phyloP scores from a whole-genome alignment of 2,329 filamentous ascomycete species.

The Fusarium sp. region DNA sequence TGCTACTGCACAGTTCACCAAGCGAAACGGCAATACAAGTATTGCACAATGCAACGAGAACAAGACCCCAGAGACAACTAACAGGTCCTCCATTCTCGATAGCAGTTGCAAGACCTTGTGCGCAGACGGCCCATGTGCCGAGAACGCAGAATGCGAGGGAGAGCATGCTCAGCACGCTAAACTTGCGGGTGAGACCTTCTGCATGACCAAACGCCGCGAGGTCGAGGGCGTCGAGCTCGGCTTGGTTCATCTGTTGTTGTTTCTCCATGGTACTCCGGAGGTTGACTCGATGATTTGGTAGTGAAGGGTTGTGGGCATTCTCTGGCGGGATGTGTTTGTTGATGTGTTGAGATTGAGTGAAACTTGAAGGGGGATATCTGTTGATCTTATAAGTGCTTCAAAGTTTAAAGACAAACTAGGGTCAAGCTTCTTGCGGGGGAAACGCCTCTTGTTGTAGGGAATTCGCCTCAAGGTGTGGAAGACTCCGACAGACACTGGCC shows the following conservation, averaged over 20 bases:
- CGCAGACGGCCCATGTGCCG: slow-evolving; percentile 65
- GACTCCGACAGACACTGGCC: neutral
- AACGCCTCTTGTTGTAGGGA: neutral
- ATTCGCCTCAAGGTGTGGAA: neutral
- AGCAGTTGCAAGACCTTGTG: slow-evolving; percentile 56
- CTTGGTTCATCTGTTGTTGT: slow-evolving; percentile 34
- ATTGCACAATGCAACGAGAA: slow-evolving; percentile 60
- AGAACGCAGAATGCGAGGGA: slow-evolving; percentile 64
- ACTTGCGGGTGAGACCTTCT: slow-evolving; percentile 54
- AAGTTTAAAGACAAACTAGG: neutral
- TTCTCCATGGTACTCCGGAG: slow-evolving; percentile 39
- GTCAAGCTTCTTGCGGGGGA: neutral
- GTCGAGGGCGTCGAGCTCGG: slow-evolving; percentile 41
- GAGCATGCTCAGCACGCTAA: slow-evolving; percentile 63
- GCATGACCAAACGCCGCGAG: slow-evolving; percentile 52
- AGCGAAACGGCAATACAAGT: slow-evolving; percentile 62
- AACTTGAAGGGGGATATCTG: neutral
- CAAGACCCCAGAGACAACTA: slow-evolving; percentile 62
- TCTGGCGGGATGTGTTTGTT: slow-evolving; percentile 15
- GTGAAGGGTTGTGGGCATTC: slow-evolving; percentile 27
- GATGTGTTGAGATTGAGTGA: neutral
- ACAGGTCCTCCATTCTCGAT: slow-evolving; percentile 62
- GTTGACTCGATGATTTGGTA: slow-evolving; percentile 27
- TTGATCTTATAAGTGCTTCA: neutral
- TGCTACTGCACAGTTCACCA: slow-evolving; percentile 63